Evolutionary conservation across 345 rosid genomes (phyloP).

Genomic region (Eucalyptus erythrocorys): DNA sequence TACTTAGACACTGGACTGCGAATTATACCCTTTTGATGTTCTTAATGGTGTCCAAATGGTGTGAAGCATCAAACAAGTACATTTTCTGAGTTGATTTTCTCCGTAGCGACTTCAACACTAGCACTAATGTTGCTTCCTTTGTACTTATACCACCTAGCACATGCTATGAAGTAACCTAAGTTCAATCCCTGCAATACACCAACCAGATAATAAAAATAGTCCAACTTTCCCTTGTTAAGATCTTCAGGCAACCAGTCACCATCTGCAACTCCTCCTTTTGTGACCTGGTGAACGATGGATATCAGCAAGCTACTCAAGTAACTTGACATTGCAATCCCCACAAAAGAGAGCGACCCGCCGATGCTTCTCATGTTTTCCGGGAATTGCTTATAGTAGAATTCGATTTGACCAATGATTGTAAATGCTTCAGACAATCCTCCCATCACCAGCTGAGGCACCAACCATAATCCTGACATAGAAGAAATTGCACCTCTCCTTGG

Average conservation of each 20-base stretch:
- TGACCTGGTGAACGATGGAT: constrained; percentile 13
- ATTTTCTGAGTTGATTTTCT: background rate
- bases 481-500: constrained; percentile 32
- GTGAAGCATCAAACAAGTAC: background rate
- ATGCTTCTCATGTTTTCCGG: constrained; percentile 48
- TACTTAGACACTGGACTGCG: background rate
- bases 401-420: constrained; percentile 8
- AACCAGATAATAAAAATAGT: constrained; percentile 21
- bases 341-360: constrained; percentile 14
- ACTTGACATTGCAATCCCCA: constrained; percentile 13
- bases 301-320: constrained; percentile 23
- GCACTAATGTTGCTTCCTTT: constrained; percentile 2
- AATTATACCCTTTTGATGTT: background rate
- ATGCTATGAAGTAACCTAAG: constrained; percentile 14
- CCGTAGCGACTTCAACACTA: background rate
- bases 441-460: constrained; percentile 38
- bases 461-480: constrained; percentile 42
- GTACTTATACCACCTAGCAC: constrained; percentile 28
- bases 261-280: background rate
- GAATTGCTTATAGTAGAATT: constrained; percentile 41
- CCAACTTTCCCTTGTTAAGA: constrained; percentile 32
- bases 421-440: constrained; percentile 43
- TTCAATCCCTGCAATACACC: constrained; percentile 15
- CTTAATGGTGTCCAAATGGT: background rate
- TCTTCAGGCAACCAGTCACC: constrained; percentile 27